Evolutionary conservation across 2,329 filamentous ascomycete species (phyloP).

Genomic region (Boeremia lycopersici): DNA sequence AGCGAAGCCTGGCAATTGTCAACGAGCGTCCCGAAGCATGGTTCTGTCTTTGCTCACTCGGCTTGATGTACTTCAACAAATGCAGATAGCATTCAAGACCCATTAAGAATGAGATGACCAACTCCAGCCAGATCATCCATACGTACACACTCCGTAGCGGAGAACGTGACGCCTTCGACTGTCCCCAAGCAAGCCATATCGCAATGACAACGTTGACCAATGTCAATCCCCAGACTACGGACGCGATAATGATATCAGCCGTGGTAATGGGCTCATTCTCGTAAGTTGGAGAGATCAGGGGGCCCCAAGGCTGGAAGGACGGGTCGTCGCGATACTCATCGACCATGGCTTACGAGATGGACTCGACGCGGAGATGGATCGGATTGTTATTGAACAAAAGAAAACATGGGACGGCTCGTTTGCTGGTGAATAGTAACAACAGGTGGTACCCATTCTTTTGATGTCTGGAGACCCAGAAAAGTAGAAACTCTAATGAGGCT

Average conservation of each 20-base stretch:
- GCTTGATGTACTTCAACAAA: slow-evolving; percentile 40
- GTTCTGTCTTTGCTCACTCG: slow-evolving; percentile 29
- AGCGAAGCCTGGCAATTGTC: slow-evolving; percentile 33
- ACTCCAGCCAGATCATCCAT: slow-evolving; percentile 57
- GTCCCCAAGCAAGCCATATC: slow-evolving; percentile 41
- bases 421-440: neutral
- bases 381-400: neutral
- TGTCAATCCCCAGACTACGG: slow-evolving; percentile 38
- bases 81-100: slow-evolving; percentile 49
- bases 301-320: slow-evolving; percentile 33
- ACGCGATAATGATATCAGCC: slow-evolving; percentile 41
- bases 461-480: slow-evolving; percentile 11
- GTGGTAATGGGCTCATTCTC: slow-evolving; percentile 34
- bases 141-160: slow-evolving; percentile 51
- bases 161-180: slow-evolving; percentile 34
- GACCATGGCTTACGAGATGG: slow-evolving; percentile 19
- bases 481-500: slow-evolving; percentile 17
- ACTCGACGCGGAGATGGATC: neutral
- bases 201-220: slow-evolving; percentile 34
- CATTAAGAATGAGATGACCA: slow-evolving; percentile 52
- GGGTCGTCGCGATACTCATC: slow-evolving; percentile 24
- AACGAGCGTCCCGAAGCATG: neutral
- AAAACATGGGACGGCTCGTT: neutral
- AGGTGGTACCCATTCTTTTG: slow-evolving; percentile 18
- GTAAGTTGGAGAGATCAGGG: slow-evolving; percentile 32